A percentile compares a stretch with the other conserved stretches of the same genome.
phyloP scores from a whole-genome alignment of 129 eudicot species.

The Escallonia herrerae region DNA sequence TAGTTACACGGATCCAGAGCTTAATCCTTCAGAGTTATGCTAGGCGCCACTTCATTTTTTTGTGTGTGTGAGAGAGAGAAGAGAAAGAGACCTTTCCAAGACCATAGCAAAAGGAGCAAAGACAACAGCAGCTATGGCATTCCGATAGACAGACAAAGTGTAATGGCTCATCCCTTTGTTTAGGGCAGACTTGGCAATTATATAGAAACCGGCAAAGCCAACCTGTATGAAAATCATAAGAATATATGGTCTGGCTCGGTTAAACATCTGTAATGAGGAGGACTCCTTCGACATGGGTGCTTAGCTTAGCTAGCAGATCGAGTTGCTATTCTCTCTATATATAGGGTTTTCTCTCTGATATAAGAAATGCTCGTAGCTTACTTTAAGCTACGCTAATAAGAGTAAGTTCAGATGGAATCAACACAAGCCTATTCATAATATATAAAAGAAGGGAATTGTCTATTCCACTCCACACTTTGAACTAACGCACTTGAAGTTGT shows the following conservation, averaged over 20 bases:
- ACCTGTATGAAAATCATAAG: slow-evolving; percentile 54
- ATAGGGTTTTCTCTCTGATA: too few species aligned
- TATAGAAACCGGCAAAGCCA: slow-evolving; percentile 59
- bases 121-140: slow-evolving; percentile 60
- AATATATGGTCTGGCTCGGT: slow-evolving; percentile 42
- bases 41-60: neutral
- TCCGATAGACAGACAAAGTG: slow-evolving; percentile 68
- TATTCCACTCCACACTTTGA: too few species aligned
- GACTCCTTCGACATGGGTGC: slow-evolving; percentile 16
- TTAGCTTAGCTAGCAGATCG: neutral
- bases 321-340: slow-evolving; percentile 2
- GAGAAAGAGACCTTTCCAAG: slow-evolving; percentile 58
- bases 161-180: slow-evolving; percentile 79
- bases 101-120: slow-evolving; percentile 70
- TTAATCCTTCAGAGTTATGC: too few species aligned
- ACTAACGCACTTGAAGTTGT: too few species aligned
- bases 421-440: too few species aligned
- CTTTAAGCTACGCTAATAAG: too few species aligned
- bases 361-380: too few species aligned
- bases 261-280: slow-evolving; percentile 2
- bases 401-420: too few species aligned
- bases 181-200: slow-evolving; percentile 68
- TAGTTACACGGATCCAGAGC: neutral
- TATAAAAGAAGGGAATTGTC: too few species aligned
- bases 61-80: neutral